These are phyloP conservation scores for Penicillium psychrofluorescens DNA, from an alignment of 495 filamentous ascomycete genomes.

Conservation along the genomic window DNA sequence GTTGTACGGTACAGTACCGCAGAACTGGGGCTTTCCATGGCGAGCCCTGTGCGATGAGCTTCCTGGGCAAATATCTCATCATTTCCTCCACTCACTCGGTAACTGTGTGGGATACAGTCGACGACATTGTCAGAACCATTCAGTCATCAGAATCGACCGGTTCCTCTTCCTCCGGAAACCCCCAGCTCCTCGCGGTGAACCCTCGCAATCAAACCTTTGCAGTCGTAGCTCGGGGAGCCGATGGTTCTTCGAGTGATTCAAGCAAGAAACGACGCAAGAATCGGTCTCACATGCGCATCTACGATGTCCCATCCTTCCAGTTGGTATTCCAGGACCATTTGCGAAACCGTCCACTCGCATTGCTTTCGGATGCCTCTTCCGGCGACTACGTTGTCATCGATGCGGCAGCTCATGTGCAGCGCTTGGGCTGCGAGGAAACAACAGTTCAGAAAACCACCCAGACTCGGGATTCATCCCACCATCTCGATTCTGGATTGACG, in stretches of 20 bases:
- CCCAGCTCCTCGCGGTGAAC: slow-evolving; percentile 30
- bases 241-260: not conserved
- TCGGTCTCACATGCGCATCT: slow-evolving; percentile 22
- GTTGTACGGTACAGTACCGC: slow-evolving; percentile 24
- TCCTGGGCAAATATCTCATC: slow-evolving; percentile 28
- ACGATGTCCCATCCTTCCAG: slow-evolving; percentile 28
- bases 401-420: slow-evolving; percentile 23
- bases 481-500: slow-evolving; percentile 41
- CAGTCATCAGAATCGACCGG: slow-evolving; percentile 6
- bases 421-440: slow-evolving; percentile 53
- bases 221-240: slow-evolving; percentile 9
- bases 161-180: not conserved
- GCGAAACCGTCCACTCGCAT: slow-evolving; percentile 19
- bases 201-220: slow-evolving; percentile 29
- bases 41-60: slow-evolving; percentile 20
- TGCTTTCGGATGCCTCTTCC: slow-evolving; percentile 37
- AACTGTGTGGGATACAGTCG: slow-evolving; percentile 37
- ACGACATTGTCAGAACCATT: slow-evolving; percentile 28
- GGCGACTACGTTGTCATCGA: slow-evolving; percentile 54
- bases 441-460: slow-evolving; percentile 44
- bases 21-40: slow-evolving; percentile 26
- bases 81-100: slow-evolving; percentile 29
- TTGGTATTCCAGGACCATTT: slow-evolving; percentile 21
- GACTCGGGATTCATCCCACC: slow-evolving; percentile 26
- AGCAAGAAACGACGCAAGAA: slow-evolving; percentile 18